Percentiles rank a stretch among this genome's conserved stretches.
Evolutionary conservation across 2,329 filamentous ascomycete genomes (phyloP).

Genomic region (Exophiala bonariae): DNA sequence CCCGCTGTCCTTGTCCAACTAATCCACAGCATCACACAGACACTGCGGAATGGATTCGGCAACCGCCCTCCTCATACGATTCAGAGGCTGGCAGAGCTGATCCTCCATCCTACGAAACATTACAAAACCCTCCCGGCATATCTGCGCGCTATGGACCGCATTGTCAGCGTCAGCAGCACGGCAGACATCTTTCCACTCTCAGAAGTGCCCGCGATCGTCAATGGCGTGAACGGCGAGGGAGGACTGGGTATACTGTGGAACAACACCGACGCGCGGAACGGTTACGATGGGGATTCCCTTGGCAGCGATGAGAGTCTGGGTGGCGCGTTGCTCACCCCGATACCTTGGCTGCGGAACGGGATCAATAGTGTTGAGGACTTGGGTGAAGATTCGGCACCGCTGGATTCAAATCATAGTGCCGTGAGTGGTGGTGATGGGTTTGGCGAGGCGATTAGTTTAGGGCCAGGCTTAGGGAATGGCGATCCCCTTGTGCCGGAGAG

Average conservation of each 20-base stretch:
- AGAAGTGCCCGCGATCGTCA: constrained; percentile 52
- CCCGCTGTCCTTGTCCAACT: constrained; percentile 66
- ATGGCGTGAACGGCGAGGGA: constrained; percentile 61
- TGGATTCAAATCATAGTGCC: constrained; percentile 13
- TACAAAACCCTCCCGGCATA: constrained; percentile 82
- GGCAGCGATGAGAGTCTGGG: constrained; percentile 88
- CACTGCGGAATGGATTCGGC: constrained; percentile 67
- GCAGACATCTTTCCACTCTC: constrained; percentile 81
- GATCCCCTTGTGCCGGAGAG: constrained; percentile 34
- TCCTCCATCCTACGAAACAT: constrained; percentile 72
- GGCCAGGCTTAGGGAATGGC: background rate
- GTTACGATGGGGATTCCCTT: constrained; percentile 41
- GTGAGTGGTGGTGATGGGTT: constrained; percentile 13
- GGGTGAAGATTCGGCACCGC: constrained; percentile 16
- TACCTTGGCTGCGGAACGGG: constrained; percentile 72
- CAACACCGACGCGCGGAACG: constrained; percentile 29
- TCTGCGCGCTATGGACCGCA: constrained; percentile 85
- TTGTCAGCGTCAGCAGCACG: constrained; percentile 84
- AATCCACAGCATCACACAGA: constrained; percentile 58
- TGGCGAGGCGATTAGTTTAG: constrained; percentile 18
- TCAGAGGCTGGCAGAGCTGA: constrained; percentile 85
- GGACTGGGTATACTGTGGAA: constrained; percentile 36
- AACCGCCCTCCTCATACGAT: constrained; percentile 84
- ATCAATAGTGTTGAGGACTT: constrained; percentile 31
- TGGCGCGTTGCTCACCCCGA: constrained; percentile 87